Conservation (phyloP, 2,329 filamentous ascomycete genomes). For the Cordyceps javanica region DNA sequence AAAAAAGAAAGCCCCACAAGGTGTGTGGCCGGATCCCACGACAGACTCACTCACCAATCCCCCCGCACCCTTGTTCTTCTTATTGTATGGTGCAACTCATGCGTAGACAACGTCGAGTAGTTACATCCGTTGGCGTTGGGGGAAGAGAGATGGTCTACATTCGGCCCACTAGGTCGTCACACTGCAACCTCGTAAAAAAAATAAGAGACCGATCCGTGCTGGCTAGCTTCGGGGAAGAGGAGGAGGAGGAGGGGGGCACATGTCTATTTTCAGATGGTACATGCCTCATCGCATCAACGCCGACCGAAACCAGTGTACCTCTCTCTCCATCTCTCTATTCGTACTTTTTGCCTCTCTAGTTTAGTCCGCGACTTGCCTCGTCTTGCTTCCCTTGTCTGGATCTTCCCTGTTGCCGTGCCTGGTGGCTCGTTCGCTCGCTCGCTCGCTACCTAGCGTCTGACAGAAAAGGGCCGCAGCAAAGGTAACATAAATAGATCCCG, state of each 20-base stretch:
- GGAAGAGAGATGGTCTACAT: not conserved
- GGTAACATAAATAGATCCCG: not conserved
- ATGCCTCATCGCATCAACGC: not conserved
- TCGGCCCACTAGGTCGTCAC: not conserved
- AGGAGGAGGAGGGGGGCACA: too few species aligned
- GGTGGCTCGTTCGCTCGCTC: too few species aligned
- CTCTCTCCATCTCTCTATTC: not conserved
- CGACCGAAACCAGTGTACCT: not conserved
- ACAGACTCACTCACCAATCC: not conserved
- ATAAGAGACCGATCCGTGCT: not conserved
- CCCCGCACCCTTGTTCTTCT: too few species aligned
- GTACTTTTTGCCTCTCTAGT: too few species aligned
- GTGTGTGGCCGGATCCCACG: not conserved
- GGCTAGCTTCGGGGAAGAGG: too few species aligned
- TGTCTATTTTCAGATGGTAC: constrained; percentile 1
- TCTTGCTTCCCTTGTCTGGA: not conserved
- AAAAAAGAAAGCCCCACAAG: not conserved
- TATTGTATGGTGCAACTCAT: too few species aligned
- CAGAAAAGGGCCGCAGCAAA: not conserved
- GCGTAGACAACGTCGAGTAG: too few species aligned
- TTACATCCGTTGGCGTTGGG: too few species aligned
- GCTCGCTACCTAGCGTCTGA: constrained; percentile 1
- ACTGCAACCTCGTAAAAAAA: constrained; percentile 10
- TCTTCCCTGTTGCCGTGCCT: too few species aligned
- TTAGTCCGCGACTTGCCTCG: too few species aligned